Conservation (phyloP, 176 grass and related monocot species). For the barley (Hordeum vulgare) region MorexV3_pseudomolecules_assembly NC_058523.1:324605575-324606074, state of each 20-base stretch:
- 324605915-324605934: background rate
- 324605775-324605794: conserved; percentile 70
- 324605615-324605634: background rate
- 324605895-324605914: background rate
- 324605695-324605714: conserved; percentile 87
- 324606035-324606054: background rate
- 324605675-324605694: conserved; percentile 93
- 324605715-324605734: conserved; percentile 92
- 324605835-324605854: background rate
- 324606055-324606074: background rate
- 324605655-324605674: conserved; percentile 76
- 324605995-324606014: background rate
- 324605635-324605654: conserved; percentile 97
- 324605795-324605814: background rate
- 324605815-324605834: background rate
- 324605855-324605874: background rate
- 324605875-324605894: background rate
- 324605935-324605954: background rate
- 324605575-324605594: background rate
- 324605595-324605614: background rate
- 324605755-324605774: conserved; percentile 91
- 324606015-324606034: background rate
- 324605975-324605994: background rate
- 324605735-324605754: conserved; percentile 80
- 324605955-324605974: background rate